A percentile compares a stretch with the other conserved stretches of the same genome.
Evolutionary conservation across 202 grass and related monocot genomes (phyloP).

Genomic region (Schoenoplectus tabernaemontani): DNA sequence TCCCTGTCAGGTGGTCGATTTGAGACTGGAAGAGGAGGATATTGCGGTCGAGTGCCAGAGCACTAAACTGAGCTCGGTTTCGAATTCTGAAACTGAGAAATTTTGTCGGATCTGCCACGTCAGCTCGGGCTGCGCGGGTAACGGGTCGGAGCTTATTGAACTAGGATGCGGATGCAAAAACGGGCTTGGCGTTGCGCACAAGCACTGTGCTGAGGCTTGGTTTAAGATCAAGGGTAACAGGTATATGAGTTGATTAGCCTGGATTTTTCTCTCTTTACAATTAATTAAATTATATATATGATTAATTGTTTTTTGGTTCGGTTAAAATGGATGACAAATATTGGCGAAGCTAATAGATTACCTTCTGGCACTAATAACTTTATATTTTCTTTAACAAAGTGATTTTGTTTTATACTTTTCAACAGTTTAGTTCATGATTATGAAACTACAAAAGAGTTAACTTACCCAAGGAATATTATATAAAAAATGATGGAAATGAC

Average conservation of each 20-base stretch:
- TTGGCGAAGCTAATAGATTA: no score
- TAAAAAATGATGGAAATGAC: no score
- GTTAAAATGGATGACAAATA: no score
- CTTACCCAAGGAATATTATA: no score
- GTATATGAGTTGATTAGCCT: slow-evolving; percentile 19
- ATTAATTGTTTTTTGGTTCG: no score
- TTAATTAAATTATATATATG: no score
- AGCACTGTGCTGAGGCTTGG: slow-evolving; percentile 70
- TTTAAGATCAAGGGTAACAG: slow-evolving; percentile 65
- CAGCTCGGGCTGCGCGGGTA: not conserved
- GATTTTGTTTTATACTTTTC: no score
- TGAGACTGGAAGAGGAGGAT: not conserved
- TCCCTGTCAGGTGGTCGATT: not conserved
- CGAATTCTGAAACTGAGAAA: not conserved
- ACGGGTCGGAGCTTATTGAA: slow-evolving; percentile 40
- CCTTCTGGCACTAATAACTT: no score
- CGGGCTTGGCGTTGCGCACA: slow-evolving; percentile 51
- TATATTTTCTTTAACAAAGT: no score
- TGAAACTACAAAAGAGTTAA: no score
- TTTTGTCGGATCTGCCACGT: slow-evolving; percentile 73
- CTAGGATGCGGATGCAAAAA: slow-evolving; percentile 67
- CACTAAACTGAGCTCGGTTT: not conserved
- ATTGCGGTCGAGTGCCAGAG: slow-evolving; percentile 4
- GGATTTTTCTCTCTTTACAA: not conserved
- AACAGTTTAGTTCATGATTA: no score